Percentiles rank a stretch among this genome's conserved stretches.
These are phyloP conservation scores for Yamadazyma siamensis DNA, from an alignment of 1,139 yeast genomes.

Conservation along the genomic window DNA sequence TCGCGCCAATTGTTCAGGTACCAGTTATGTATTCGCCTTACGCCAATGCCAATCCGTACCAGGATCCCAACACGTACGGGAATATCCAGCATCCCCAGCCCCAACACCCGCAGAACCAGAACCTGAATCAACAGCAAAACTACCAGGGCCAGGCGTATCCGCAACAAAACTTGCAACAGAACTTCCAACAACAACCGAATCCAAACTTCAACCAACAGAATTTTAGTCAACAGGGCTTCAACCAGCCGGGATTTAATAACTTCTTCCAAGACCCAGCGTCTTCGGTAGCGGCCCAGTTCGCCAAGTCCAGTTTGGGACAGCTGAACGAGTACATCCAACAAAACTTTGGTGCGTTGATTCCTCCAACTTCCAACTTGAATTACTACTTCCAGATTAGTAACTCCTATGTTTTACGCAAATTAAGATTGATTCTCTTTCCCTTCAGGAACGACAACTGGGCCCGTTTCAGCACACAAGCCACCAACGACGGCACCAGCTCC, in stretches of 20 bases:
- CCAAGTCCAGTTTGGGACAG: conserved; percentile 74
- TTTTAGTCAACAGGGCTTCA: background rate
- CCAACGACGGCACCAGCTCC: conserved; percentile 13
- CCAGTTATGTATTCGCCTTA: conserved; percentile 47
- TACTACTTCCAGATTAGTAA: conserved; percentile 93
- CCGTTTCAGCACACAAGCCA: conserved; percentile 45
- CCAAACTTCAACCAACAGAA: conserved; percentile 9
- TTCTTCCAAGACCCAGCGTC: conserved; percentile 79
- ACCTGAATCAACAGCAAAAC: conserved; percentile 23
- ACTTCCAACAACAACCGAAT: conserved; percentile 6
- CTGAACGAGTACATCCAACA: conserved; percentile 73
- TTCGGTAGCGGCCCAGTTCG: conserved; percentile 84
- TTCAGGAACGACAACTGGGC: conserved; percentile 82
- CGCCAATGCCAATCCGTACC: conserved; percentile 16
- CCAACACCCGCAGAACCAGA: conserved; percentile 19
- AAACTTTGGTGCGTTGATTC: conserved; percentile 57
- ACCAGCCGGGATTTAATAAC: conserved; percentile 16
- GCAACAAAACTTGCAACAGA: conserved; percentile 24
- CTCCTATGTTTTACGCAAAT: conserved; percentile 73
- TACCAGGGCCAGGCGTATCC: conserved; percentile 13
- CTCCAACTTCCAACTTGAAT: conserved; percentile 53
- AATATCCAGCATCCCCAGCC: conserved; percentile 27
- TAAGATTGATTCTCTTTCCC: conserved; percentile 77
- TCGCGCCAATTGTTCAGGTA: background rate
- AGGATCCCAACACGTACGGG: conserved; percentile 6